Percentiles rank a stretch among this genome's conserved stretches.
Conservation (phyloP, 257 asterid species). For the Knoxia roxburghii region DNA sequence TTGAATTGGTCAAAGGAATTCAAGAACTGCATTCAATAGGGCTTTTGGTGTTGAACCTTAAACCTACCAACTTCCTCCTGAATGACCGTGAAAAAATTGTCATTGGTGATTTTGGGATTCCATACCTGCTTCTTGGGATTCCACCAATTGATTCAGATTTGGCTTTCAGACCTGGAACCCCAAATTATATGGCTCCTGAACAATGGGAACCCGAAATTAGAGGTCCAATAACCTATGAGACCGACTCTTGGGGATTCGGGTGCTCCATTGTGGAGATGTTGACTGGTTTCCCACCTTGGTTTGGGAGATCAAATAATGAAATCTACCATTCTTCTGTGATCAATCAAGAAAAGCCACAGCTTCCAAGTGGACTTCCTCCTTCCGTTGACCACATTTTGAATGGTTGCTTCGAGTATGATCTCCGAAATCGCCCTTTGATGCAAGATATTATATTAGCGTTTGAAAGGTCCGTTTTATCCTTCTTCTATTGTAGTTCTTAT, state of each 20-base stretch:
- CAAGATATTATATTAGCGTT: conserved; percentile 49
- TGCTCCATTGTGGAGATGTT: conserved; percentile 61
- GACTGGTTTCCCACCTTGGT: conserved; percentile 54
- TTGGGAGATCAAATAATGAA: conserved; percentile 46
- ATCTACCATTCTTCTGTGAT: conserved; percentile 39
- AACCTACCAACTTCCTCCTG: conserved; percentile 61
- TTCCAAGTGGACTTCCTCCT: conserved; percentile 57
- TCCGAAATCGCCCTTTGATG: conserved; percentile 60
- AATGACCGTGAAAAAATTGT: conserved; percentile 36
- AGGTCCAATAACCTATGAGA: conserved; percentile 60
- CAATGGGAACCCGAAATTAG: conserved; percentile 67
- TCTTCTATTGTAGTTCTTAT: neutral
- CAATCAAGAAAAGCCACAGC: conserved; percentile 50
- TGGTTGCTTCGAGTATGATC: conserved; percentile 60
- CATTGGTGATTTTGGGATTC: conserved; percentile 65
- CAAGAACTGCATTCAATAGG: conserved; percentile 51
- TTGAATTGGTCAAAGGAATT: conserved; percentile 45
- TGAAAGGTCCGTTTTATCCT: conserved; percentile 34
- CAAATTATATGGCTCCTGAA: conserved; percentile 70
- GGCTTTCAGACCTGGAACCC: conserved; percentile 47
- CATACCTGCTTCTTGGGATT: conserved; percentile 49
- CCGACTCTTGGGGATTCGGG: conserved; percentile 73
- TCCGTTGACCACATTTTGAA: conserved; percentile 41
- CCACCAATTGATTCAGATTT: conserved; percentile 31
- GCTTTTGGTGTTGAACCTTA: conserved; percentile 48